Base-by-base conservation (phyloP, 768 basidiomycete species). In the Mycena galopus region DNA sequence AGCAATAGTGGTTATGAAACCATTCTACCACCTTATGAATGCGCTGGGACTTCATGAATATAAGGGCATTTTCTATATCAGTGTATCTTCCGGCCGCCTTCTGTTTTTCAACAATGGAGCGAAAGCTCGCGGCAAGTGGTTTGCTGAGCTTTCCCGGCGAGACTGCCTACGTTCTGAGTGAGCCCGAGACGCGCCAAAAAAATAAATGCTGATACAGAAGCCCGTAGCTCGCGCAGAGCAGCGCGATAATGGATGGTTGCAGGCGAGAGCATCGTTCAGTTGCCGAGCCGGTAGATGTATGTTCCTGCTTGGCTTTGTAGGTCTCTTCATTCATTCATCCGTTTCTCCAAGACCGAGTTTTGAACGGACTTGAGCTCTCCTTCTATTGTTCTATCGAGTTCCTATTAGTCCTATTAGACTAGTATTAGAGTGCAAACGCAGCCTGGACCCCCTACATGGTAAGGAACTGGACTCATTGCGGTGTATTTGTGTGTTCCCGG, bases 31-130 rank as follows among this genome's bases (percentile, higher is more conserved):
- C 96, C 86, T 93, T 94, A 85, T 97, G 86, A 78, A 90, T 88
- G 71, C 93, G 84, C 77, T 95, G 92, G 10, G 94, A 90, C 51
- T 84, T 84, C 80, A 97, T 79, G 80, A 96, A 96, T 6, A 90
- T 85, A 47, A 90, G 80, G 3, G 88, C 85, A 75, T 92, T 90
- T 69, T 89, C 83, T n/a, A 91, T 79, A 74, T 91, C 91, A 14
- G 83, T 73, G 71, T 64, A 35, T 42, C 68, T 58, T 59, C 73
- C 65, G 37, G 37, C 11, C 80, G 76, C 67, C 76, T 76, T 61
- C 81, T 80, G 78, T 66, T 82, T 81, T 73, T 90, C 88, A 35
- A 90, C 86, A 60, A 93, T 77, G 6, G 82, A 75, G 29, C 93
- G 92, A 72, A 93, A 85, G 75, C 85, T 87, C 37, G 84, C 77